Conservation (phyloP, 2,329 filamentous ascomycete genomes). For the Emmonsia crescens region DNA sequence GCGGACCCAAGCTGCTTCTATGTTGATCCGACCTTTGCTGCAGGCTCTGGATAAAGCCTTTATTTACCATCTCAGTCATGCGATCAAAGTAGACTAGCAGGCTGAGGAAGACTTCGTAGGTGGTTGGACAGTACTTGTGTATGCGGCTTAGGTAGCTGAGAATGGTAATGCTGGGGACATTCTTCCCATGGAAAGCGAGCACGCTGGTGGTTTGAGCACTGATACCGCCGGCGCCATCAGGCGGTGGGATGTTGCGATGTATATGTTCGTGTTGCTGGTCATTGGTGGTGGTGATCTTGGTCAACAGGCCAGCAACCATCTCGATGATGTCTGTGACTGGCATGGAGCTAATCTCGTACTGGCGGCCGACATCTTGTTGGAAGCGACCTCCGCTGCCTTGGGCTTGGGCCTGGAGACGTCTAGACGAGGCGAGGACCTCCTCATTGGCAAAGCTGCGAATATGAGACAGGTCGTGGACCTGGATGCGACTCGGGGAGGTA, state of each 20-base stretch:
- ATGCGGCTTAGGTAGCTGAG: conserved; percentile 91
- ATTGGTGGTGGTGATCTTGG: conserved; percentile 95
- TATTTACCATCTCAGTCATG: conserved; percentile 94
- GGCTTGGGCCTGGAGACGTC: conserved; percentile 18
- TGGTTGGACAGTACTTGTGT: conserved; percentile 97
- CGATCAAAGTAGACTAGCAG: conserved; percentile 95
- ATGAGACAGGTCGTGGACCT: conserved; percentile 79
- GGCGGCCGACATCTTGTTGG: conserved; percentile 41
- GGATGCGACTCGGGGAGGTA: conserved; percentile 52
- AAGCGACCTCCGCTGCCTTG: conserved; percentile 10
- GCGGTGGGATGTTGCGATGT: conserved; percentile 59
- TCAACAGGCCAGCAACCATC: conserved; percentile 93
- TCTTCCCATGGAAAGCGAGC: conserved; percentile 94
- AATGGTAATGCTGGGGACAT: conserved; percentile 93
- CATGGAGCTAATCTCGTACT: conserved; percentile 96
- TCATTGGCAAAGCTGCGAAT: conserved; percentile 80
- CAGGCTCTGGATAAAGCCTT: conserved; percentile 43
- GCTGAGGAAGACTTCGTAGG: conserved; percentile 94
- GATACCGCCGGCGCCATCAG: conserved; percentile 48
- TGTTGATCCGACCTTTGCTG: conserved; percentile 14
- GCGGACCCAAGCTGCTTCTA: conserved; percentile 10
- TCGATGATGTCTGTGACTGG: conserved; percentile 95
- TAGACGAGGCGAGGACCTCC: conserved; percentile 52
- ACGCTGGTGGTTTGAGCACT: conserved; percentile 60
- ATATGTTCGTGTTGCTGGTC: conserved; percentile 87